These are phyloP conservation scores for Balakata baccata DNA, from an alignment of 345 rosid species.

Conservation along the genomic window DNA sequence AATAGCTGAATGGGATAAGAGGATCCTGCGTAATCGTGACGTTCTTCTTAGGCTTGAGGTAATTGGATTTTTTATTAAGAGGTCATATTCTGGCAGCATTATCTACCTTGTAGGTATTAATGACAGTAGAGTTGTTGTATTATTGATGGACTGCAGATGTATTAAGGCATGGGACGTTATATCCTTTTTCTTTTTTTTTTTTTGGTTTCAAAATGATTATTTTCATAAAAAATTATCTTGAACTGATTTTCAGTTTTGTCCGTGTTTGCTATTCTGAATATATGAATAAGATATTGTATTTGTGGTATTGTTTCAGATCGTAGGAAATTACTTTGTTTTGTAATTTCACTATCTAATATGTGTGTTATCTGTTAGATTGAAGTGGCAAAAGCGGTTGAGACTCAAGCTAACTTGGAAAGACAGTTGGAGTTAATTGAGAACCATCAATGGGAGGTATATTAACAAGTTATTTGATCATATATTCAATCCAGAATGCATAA, in stretches of 20 bases:
- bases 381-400: slow-evolving; percentile 96
- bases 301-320: neutral
- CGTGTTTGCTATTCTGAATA: neutral
- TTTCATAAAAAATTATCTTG: neutral
- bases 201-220: neutral
- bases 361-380: slow-evolving; percentile 57
- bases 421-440: slow-evolving; percentile 92
- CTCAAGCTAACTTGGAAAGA: slow-evolving; percentile 72
- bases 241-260: neutral
- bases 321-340: neutral
- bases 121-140: neutral
- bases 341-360: slow-evolving; percentile 7
- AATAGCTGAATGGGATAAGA: slow-evolving; percentile 95
- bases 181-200: neutral
- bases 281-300: neutral
- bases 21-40: slow-evolving; percentile 94
- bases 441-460: slow-evolving; percentile 87
- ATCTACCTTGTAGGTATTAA: neutral
- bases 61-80: neutral
- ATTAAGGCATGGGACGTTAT: slow-evolving; percentile 1
- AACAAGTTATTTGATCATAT: neutral
- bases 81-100: neutral
- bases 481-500: neutral
- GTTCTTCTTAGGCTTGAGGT: slow-evolving; percentile 98
- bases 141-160: slow-evolving; percentile 4